Base-by-base conservation (phyloP, 805 yeast genomes). In the Starmera pachycereana region DNA sequence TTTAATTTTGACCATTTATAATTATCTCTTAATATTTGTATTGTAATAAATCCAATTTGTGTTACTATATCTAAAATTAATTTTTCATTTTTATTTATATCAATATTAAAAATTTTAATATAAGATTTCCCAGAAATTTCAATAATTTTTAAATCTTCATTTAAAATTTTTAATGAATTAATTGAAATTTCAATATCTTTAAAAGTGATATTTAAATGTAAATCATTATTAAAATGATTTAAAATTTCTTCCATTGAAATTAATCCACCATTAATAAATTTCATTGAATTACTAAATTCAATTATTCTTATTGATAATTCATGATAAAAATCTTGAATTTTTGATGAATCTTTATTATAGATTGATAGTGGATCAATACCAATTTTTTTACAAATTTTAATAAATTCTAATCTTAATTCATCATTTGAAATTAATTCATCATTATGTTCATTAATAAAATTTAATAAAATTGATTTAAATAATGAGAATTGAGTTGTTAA, bases 201-300 rank as follows among this genome's bases (percentile, higher is more conserved):
- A 30, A 68, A 71, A 1, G 57, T 57, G 16, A 63, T 53, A 19
- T 48, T 61, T 46, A 43, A 52, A 40, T 61, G 48, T 39, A 33
- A 25, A 22, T 37, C 43, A 44, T 42, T 48, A 12, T 55, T 53
- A 16, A 65, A 53, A 12, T 62, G 49, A 6, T 53, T 52, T 14
- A 67, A 52, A 27, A 81, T 58, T 42, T 78, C 81, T 32, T 72
- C 66, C 22, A 85, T 63, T 0, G 84, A 66, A 18, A 88, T 72
- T 12, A 87, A 64, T 1, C 97, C 97, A 12, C 97, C 97, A 54
- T 86, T 89, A 44, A 78, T 62, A 41, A 72, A 78, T 46, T 80
- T 62, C 3, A 90, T 81, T 19, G 68, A 66, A 40, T 80, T 76
- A 52, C 95, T 84, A 4, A 80, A 65, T 50, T 88, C 95, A 12